phyloP scores from a whole-genome alignment of 495 filamentous ascomycete species.

The Chaetomium fimeti region DNA sequence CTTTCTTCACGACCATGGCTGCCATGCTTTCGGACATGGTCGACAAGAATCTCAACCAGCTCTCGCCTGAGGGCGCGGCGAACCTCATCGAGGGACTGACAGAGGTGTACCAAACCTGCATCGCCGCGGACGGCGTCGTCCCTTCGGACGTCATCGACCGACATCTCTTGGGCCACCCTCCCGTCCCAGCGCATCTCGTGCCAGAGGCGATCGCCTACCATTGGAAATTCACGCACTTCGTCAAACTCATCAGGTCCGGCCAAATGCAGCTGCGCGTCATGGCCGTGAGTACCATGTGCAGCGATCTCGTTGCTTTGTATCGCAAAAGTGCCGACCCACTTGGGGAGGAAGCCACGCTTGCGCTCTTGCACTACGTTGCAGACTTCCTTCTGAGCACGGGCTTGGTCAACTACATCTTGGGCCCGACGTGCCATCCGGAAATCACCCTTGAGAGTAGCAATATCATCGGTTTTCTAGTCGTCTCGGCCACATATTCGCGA shows the following conservation, averaged over 20 bases:
- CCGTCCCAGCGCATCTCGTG: constrained; percentile 29
- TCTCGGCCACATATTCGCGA: constrained; percentile 70
- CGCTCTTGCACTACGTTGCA: constrained; percentile 63
- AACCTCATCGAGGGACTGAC: constrained; percentile 39
- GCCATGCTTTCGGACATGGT: constrained; percentile 43
- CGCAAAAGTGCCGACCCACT: constrained; percentile 42
- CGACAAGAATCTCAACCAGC: constrained; percentile 49
- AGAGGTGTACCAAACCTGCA: constrained; percentile 42
- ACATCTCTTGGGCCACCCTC: constrained; percentile 33
- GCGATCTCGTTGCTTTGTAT: constrained; percentile 66
- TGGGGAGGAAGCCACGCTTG: constrained; percentile 43
- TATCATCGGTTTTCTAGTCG: constrained; percentile 83
- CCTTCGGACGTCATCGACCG: constrained; percentile 36
- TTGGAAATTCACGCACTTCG: constrained; percentile 69
- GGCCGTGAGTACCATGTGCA: constrained; percentile 68
- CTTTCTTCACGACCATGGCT: constrained; percentile 44
- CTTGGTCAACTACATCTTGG: constrained; percentile 81
- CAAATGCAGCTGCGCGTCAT: constrained; percentile 85
- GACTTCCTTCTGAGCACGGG: constrained; percentile 62
- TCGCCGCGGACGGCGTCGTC: constrained; percentile 41
- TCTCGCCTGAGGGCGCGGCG: constrained; percentile 46
- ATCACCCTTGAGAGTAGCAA: constrained; percentile 79
- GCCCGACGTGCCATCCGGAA: constrained; percentile 87
- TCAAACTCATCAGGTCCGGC: constrained; percentile 72
- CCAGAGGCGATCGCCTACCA: constrained; percentile 54